Percentiles rank a stretch among this genome's conserved stretches.
These are phyloP conservation scores for Neofusicoccum ribis DNA, from an alignment of 2,329 filamentous ascomycete genomes.

Conservation along the genomic window DNA sequence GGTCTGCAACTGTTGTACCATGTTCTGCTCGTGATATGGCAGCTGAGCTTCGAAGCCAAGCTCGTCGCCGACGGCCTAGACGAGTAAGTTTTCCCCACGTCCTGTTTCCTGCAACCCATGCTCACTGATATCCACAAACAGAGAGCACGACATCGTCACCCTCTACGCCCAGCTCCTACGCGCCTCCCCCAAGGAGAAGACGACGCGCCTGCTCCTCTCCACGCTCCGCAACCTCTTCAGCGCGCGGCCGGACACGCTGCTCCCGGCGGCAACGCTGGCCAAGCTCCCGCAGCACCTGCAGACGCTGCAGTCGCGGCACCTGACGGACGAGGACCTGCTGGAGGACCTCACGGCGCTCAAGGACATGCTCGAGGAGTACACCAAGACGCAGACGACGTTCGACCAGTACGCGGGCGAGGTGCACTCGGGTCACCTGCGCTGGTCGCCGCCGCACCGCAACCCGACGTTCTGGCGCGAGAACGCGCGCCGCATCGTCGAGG, in stretches of 20 bases:
- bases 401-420: slow-evolving; percentile 78
- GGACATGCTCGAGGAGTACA: slow-evolving; percentile 81
- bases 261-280: slow-evolving; percentile 83
- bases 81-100: slow-evolving; percentile 58
- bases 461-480: slow-evolving; percentile 90
- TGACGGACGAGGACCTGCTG: slow-evolving; percentile 54
- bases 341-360: slow-evolving; percentile 50
- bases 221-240: slow-evolving; percentile 87
- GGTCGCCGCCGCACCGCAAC: slow-evolving; percentile 89
- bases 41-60: slow-evolving; percentile 83
- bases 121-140: slow-evolving; percentile 38
- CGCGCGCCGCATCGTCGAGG: slow-evolving; percentile 80
- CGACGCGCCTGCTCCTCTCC: slow-evolving; percentile 84
- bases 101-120: slow-evolving; percentile 2
- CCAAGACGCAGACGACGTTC: slow-evolving; percentile 66
- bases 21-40: slow-evolving; percentile 90
- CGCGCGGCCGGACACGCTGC: slow-evolving; percentile 65
- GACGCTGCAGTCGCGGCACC: slow-evolving; percentile 55
- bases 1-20: slow-evolving; percentile 93
- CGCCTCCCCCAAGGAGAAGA: slow-evolving; percentile 96
- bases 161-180: slow-evolving; percentile 91
- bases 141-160: slow-evolving; percentile 88
- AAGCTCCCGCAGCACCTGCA: slow-evolving; percentile 68
- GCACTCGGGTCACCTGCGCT: slow-evolving; percentile 81
- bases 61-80: slow-evolving; percentile 77